These are phyloP conservation scores for Phytophthora agathidicida DNA, from an alignment of 352 stramenopile genomes.

Conservation along the genomic window DNA sequence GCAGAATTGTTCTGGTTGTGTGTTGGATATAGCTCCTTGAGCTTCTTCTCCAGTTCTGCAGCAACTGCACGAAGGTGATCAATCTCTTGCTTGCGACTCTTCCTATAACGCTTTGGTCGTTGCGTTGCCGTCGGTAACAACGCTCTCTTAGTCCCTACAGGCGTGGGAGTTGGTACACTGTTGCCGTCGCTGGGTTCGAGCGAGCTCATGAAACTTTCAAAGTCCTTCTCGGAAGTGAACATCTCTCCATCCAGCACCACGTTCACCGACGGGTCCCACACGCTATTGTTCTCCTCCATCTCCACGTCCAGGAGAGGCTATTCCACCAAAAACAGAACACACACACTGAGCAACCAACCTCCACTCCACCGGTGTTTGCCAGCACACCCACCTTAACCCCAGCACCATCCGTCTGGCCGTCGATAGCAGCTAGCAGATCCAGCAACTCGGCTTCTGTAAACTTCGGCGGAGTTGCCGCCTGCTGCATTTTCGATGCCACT, in stretches of 20 bases:
- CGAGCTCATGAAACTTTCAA: constrained; percentile 21
- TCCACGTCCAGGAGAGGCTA: constrained; percentile 1
- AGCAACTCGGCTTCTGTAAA: constrained; percentile 59
- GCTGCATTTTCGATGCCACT: not conserved
- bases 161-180: not conserved
- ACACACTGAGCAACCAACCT: not conserved
- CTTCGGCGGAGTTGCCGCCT: constrained; percentile 4
- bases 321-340: not conserved
- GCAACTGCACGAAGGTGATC: constrained; percentile 44
- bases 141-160: constrained; percentile 6
- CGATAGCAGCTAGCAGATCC: constrained; percentile 39
- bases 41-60: constrained; percentile 44
- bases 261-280: constrained; percentile 6
- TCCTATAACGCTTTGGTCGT: constrained; percentile 32
- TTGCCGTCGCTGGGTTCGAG: not conserved
- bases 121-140: not conserved
- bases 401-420: not conserved
- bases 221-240: constrained; percentile 12
- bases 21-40: constrained; percentile 36
- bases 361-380: too few species aligned
- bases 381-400: not conserved
- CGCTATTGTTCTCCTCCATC: constrained; percentile 6
- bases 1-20: constrained; percentile 28
- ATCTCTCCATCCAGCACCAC: constrained; percentile 11
- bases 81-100: constrained; percentile 53